These are phyloP conservation scores for Nepenthes gracilis DNA, from an alignment of 148 eudicot genomes.

Conservation along the genomic window DNA sequence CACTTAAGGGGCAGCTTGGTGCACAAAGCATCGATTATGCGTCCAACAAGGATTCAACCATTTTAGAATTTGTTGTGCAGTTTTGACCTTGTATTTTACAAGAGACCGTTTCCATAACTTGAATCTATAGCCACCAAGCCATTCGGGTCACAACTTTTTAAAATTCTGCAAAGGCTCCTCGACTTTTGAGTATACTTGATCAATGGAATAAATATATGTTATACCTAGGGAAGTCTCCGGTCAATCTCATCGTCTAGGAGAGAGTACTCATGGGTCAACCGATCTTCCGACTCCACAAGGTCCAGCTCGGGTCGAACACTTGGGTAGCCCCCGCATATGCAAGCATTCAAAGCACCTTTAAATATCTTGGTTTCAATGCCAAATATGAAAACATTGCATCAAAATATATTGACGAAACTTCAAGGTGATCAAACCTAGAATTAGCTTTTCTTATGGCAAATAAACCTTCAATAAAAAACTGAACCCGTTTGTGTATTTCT, in stretches of 20 bases:
- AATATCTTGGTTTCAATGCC: no score
- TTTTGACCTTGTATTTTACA: no score
- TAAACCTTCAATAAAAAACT: constrained; percentile 80
- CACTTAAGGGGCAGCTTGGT: no score
- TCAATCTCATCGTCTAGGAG: constrained; percentile 53
- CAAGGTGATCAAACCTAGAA: constrained; percentile 54
- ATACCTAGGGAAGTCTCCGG: constrained; percentile 60
- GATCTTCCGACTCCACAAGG: constrained; percentile 93
- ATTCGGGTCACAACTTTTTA: no score
- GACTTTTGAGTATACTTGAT: no score
- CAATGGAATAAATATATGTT: no score
- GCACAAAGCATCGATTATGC: no score
- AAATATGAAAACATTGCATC: background rate
- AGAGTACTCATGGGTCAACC: constrained; percentile 73
- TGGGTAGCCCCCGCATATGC: constrained; percentile 60
- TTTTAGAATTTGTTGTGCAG: no score
- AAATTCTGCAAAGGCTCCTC: no score
- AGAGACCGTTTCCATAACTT: no score
- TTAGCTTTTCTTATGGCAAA: constrained; percentile 83
- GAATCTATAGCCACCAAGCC: no score
- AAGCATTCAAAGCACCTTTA: constrained; percentile 2
- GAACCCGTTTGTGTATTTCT: constrained; percentile 88
- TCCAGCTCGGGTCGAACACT: constrained; percentile 88
- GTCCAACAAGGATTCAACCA: no score
- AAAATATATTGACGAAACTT: background rate